phyloP scores from a whole-genome alignment of 257 asterid genomes.

The Gardenia jasminoides region DNA sequence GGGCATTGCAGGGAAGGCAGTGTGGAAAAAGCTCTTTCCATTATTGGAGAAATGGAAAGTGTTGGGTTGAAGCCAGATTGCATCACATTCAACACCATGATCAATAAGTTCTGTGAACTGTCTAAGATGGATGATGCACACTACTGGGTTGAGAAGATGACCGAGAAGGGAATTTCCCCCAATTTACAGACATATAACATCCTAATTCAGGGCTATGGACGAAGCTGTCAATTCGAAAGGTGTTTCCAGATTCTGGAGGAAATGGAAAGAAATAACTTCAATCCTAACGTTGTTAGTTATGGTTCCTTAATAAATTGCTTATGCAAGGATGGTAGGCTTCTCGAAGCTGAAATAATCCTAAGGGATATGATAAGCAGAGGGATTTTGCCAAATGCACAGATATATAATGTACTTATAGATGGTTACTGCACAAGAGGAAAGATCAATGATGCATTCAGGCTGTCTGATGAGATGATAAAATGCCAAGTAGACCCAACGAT shows the following conservation, averaged over 20 bases:
- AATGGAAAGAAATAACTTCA: conserved; percentile 55
- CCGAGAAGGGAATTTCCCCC: conserved; percentile 49
- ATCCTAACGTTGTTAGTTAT: conserved; percentile 58
- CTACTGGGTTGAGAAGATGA: conserved; percentile 59
- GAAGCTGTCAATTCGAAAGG: conserved; percentile 43
- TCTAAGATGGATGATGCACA: conserved; percentile 62
- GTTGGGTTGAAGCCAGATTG: conserved; percentile 57
- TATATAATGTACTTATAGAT: conserved; percentile 66
- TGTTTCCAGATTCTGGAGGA: conserved; percentile 72
- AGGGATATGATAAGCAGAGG: conserved; percentile 59
- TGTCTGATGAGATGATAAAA: conserved; percentile 52
- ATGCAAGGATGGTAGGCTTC: conserved; percentile 62
- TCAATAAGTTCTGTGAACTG: conserved; percentile 44
- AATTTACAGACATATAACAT: conserved; percentile 65
- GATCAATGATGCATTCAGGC: conserved; percentile 38
- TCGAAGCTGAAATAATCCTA: conserved; percentile 59
- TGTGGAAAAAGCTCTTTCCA: conserved; percentile 49
- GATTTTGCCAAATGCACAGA: conserved; percentile 59
- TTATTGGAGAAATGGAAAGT: conserved; percentile 55
- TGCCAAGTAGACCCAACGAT: conserved; percentile 45
- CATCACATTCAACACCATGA: conserved; percentile 59
- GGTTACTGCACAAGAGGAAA: conserved; percentile 56
- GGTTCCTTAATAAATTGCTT: conserved; percentile 67
- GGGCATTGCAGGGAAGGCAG: conserved; percentile 60
- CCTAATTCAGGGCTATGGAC: conserved; percentile 62